These are phyloP conservation scores for Melocanna baccifera DNA, from an alignment of 176 grass and related monocot species.

Conservation along the genomic window DNA sequence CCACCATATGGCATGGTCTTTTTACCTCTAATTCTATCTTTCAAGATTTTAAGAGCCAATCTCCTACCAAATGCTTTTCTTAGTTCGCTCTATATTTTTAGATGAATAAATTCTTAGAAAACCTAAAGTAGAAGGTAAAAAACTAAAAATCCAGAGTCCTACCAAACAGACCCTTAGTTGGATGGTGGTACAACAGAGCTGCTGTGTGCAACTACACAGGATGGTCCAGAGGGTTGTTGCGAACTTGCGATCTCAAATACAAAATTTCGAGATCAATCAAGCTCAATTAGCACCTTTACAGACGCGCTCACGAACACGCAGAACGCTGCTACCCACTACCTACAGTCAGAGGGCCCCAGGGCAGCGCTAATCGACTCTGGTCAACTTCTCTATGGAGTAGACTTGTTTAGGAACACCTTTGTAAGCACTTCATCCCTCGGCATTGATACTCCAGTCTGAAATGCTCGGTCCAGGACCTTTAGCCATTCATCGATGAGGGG, in stretches of 20 bases:
- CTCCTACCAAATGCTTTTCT: too few species aligned
- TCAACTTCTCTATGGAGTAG: slow-evolving; percentile 29
- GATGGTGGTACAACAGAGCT: slow-evolving; percentile 30
- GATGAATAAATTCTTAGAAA: too few species aligned
- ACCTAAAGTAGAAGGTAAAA: too few species aligned
- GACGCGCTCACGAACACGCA: background rate
- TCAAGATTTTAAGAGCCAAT: too few species aligned
- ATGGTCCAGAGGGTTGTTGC: slow-evolving; percentile 14
- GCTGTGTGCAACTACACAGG: slow-evolving; percentile 3
- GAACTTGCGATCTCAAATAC: background rate
- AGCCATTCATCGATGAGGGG: slow-evolving; percentile 72
- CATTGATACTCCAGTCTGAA: slow-evolving; percentile 60
- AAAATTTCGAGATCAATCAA: slow-evolving; percentile 17
- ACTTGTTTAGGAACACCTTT: slow-evolving; percentile 50
- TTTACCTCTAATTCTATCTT: too few species aligned
- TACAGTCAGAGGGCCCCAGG: slow-evolving; percentile 26
- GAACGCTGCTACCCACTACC: slow-evolving; percentile 24
- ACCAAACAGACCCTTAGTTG: background rate
- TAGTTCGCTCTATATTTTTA: too few species aligned
- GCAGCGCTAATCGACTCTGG: slow-evolving; percentile 7
- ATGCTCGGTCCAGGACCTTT: slow-evolving; percentile 46
- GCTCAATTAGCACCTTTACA: slow-evolving; percentile 47
- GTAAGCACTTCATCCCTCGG: slow-evolving; percentile 60
- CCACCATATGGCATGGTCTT: too few species aligned
- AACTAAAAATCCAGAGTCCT: too few species aligned